A percentile compares a stretch with the other conserved stretches of the same genome.
These are phyloP conservation scores for Auricularia sp. DNA, from an alignment of 768 basidiomycete species.

Conservation along the genomic window DNA sequence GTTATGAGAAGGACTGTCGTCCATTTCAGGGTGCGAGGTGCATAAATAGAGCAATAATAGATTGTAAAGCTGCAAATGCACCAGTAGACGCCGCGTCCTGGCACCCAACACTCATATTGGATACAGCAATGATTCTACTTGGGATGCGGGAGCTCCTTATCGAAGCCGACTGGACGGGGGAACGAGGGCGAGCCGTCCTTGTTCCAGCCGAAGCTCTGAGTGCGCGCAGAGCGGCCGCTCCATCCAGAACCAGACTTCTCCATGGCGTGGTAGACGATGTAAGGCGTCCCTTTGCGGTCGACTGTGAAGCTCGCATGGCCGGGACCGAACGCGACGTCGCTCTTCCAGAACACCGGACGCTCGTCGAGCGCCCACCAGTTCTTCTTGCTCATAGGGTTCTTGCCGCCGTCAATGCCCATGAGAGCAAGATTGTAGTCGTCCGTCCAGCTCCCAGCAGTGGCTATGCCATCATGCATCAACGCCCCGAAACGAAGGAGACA, in stretches of 20 bases:
- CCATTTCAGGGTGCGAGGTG: too few species aligned
- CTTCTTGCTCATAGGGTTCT: background rate
- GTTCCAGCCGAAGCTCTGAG: background rate
- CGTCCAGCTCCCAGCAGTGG: background rate
- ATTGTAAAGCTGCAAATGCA: too few species aligned
- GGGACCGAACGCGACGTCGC: background rate
- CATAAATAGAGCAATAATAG: too few species aligned
- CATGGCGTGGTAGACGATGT: background rate
- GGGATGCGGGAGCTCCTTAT: background rate
- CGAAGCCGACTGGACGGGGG: background rate
- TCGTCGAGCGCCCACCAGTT: constrained; percentile 1
- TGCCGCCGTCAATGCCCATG: constrained; percentile 1
- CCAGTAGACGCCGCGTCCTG: too few species aligned
- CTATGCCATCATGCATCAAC: too few species aligned
- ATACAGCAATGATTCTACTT: background rate
- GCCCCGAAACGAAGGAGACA: too few species aligned
- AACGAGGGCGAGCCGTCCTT: background rate
- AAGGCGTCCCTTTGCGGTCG: background rate
- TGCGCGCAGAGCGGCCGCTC: background rate
- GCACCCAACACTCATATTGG: too few species aligned
- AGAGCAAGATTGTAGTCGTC: background rate
- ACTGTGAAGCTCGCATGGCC: background rate
- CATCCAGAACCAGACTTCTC: background rate
- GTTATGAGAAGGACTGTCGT: too few species aligned
- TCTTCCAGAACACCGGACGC: background rate